Conservation (phyloP, 1,284 basidiomycete species). For the Coriolopsis trogii region DNA sequence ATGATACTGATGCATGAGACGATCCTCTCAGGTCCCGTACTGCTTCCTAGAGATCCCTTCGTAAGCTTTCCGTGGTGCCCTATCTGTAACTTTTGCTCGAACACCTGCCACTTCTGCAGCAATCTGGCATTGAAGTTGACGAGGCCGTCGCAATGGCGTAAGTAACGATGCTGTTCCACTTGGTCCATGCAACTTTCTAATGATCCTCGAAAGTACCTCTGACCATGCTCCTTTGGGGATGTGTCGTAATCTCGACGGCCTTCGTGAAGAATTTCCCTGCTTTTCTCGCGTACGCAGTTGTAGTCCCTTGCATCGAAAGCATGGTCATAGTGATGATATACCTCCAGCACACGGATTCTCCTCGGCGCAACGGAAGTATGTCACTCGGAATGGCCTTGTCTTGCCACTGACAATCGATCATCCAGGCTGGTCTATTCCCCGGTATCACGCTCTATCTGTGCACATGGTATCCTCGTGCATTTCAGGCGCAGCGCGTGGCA, state of each 20-base stretch:
- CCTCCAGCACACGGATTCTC: too few species aligned
- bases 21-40: slow-evolving; percentile 21
- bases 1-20: too few species aligned
- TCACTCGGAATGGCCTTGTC: too few species aligned
- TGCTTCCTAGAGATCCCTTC: slow-evolving; percentile 19
- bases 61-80: slow-evolving; percentile 1
- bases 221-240: slow-evolving; percentile 21
- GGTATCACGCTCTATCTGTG: slow-evolving; percentile 55
- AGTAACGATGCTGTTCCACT: too few species aligned
- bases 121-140: slow-evolving; percentile 19
- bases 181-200: too few species aligned
- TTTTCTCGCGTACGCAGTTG: slow-evolving; percentile 15
- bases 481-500: slow-evolving; percentile 29
- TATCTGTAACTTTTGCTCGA: too few species aligned
- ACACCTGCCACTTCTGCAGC: too few species aligned
- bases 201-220: slow-evolving; percentile 9
- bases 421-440: slow-evolving; percentile 59
- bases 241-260: slow-evolving; percentile 14
- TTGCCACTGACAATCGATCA: too few species aligned
- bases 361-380: too few species aligned
- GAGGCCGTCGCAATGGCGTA: slow-evolving; percentile 20
- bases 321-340: too few species aligned
- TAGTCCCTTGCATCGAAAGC: too few species aligned
- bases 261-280: slow-evolving; percentile 21
- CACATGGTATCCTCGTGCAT: slow-evolving; percentile 31